Percentiles rank a stretch among this genome's conserved stretches.
Evolutionary conservation across 257 asterid genomes (phyloP).

Genomic region (Eucommia ulmoides): DNA sequence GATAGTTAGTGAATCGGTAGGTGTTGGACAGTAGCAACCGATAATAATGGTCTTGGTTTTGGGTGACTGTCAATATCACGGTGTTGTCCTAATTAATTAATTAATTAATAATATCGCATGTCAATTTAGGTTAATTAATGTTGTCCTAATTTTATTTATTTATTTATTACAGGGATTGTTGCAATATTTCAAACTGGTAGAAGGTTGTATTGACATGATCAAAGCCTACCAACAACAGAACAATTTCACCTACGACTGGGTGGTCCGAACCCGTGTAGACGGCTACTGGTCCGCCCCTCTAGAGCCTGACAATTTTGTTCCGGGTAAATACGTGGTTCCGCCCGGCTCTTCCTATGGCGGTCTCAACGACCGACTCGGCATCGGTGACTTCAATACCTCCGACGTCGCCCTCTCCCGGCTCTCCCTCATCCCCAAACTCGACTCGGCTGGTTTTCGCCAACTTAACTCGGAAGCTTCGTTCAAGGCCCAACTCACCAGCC

Average conservation of each 20-base stretch:
- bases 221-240: constrained; percentile 38
- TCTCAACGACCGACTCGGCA: constrained; percentile 77
- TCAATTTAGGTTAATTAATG: no score
- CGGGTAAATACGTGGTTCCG: constrained; percentile 62
- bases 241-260: constrained; percentile 86
- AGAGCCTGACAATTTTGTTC: constrained; percentile 44
- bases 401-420: constrained; percentile 75
- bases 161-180: constrained; percentile 76
- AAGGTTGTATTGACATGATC: constrained; percentile 75
- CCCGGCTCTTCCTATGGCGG: constrained; percentile 83
- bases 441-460: constrained; percentile 36
- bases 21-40: no score
- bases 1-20: no score
- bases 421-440: constrained; percentile 57
- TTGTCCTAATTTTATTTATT: no score
- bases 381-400: constrained; percentile 74
- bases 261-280: constrained; percentile 80
- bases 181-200: constrained; percentile 82
- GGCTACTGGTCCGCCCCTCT: constrained; percentile 72
- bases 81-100: no score
- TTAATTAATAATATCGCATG: no score
- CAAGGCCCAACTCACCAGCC: constrained; percentile 66
- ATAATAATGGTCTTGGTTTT: no score
- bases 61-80: no score
- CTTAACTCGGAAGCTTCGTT: constrained; percentile 81